phyloP scores from a whole-genome alignment of 306 rosid genomes.

The Lagenaria siceraria region DNA sequence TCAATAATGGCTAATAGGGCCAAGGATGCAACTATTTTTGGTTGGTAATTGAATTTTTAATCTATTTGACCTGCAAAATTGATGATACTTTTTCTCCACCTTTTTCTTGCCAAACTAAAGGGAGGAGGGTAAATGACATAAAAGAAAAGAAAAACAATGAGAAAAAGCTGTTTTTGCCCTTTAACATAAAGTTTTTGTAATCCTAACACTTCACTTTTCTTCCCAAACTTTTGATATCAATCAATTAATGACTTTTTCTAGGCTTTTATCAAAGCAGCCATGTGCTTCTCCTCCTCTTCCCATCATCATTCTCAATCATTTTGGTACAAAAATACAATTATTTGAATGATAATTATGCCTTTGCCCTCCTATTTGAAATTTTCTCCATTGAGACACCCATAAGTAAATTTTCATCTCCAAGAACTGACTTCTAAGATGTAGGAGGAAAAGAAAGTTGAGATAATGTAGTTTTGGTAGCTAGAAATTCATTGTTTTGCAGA shows the following conservation, averaged over 20 bases:
- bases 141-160: not conserved
- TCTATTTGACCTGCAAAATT: not conserved
- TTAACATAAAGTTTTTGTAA: not conserved
- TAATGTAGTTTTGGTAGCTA: not conserved
- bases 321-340: not conserved
- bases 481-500: not conserved
- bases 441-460: not conserved
- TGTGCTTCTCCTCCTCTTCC: constrained; percentile 35
- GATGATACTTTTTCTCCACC: not conserved
- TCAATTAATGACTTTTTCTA: constrained; percentile 11
- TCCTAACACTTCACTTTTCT: constrained; percentile 6
- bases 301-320: constrained; percentile 5
- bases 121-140: not conserved
- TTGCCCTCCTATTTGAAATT: not conserved
- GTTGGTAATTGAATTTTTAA: not conserved
- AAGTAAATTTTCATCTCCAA: not conserved
- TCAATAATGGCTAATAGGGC: not conserved
- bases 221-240: constrained; percentile 9
- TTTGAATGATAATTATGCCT: not conserved
- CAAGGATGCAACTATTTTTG: not conserved
- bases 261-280: constrained; percentile 19
- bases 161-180: not conserved
- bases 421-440: not conserved
- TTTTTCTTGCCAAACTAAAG: not conserved
- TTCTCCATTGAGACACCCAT: not conserved